These are phyloP conservation scores for Endocalyx cinctus DNA, from an alignment of 2,329 filamentous ascomycete genomes.

Conservation along the genomic window DNA sequence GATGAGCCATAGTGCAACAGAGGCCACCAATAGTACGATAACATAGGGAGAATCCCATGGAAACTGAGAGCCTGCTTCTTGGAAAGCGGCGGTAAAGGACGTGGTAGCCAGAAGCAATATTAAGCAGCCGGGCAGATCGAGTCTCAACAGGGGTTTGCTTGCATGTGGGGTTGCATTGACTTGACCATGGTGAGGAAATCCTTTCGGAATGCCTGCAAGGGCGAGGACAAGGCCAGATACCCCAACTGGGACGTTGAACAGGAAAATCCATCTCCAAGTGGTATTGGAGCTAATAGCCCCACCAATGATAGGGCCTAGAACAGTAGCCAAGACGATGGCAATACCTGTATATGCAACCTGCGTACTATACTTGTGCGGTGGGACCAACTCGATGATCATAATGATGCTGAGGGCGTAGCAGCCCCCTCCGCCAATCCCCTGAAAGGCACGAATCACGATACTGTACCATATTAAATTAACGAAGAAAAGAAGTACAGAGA, in stretches of 20 bases:
- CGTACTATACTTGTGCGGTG: neutral
- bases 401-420: conserved; percentile 4
- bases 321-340: neutral
- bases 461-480: neutral
- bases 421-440: conserved; percentile 1
- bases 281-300: conserved; percentile 1
- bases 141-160: neutral
- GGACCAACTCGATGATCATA: conserved; percentile 3
- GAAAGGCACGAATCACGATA: conserved; percentile 3
- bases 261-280: conserved; percentile 2
- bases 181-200: conserved; percentile 1
- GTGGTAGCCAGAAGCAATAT: conserved; percentile 4
- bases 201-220: neutral
- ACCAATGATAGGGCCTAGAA: neutral
- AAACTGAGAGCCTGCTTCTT: conserved; percentile 4
- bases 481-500: no score
- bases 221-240: neutral
- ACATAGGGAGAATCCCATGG: conserved; percentile 3
- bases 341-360: conserved; percentile 1
- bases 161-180: neutral
- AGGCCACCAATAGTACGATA: neutral
- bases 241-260: conserved; percentile 3
- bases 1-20: neutral
- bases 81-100: conserved; percentile 2
- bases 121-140: neutral